phyloP scores from a whole-genome alignment of 768 basidiomycete genomes.

The Bullera alba region DNA sequence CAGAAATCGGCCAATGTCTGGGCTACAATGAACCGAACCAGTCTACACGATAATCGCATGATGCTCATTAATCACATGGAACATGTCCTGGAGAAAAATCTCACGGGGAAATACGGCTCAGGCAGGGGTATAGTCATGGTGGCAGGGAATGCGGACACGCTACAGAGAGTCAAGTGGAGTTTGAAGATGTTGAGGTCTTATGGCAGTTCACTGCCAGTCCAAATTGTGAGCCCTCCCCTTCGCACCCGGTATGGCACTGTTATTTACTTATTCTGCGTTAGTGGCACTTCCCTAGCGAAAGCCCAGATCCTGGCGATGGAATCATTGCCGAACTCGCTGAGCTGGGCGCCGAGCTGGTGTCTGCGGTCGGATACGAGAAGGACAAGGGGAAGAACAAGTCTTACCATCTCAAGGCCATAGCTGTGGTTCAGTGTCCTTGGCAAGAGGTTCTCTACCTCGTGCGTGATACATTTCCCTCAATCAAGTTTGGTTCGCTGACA shows the following conservation, averaged over 20 bases:
- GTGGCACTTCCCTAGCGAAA: conserved; percentile 49
- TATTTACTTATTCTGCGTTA: conserved; percentile 6
- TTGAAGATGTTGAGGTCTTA: conserved; percentile 31
- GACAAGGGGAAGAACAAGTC: conserved; percentile 44
- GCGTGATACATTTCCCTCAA: conserved; percentile 4
- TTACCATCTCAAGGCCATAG: conserved; percentile 44
- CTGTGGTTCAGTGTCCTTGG: conserved; percentile 43
- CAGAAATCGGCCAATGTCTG: conserved; percentile 39
- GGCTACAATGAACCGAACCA: conserved; percentile 37
- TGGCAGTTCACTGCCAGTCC: conserved; percentile 32
- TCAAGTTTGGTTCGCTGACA: no score
- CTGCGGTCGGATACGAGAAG: conserved; percentile 32
- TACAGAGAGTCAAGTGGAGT: conserved; percentile 29
- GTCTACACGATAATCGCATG: conserved; percentile 32
- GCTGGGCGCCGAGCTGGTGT: conserved; percentile 52
- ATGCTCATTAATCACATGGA: conserved; percentile 39
- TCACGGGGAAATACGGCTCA: conserved; percentile 25
- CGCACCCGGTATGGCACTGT: no score
- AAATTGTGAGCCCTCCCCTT: conserved; percentile 26
- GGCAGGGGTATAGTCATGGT: conserved; percentile 49
- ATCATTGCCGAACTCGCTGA: conserved; percentile 49
- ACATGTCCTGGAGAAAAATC: conserved; percentile 15
- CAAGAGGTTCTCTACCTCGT: conserved; percentile 49
- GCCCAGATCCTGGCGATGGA: conserved; percentile 36
- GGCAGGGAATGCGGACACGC: conserved; percentile 49